Conservation (phyloP, 352 stramenopile species). For the Pythium utonaiense region DNA sequence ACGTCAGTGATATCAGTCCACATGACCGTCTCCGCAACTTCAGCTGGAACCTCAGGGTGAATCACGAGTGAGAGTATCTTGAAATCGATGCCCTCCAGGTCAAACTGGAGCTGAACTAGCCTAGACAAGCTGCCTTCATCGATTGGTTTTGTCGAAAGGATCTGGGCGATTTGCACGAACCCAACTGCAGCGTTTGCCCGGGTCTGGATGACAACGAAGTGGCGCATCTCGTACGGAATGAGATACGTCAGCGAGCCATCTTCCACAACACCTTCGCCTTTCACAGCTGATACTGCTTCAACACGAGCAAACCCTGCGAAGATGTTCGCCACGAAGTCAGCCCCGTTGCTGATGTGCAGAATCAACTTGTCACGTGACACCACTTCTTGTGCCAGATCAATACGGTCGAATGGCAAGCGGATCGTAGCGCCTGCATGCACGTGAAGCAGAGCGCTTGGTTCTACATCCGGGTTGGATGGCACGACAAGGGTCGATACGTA, state of each 20-base stretch:
- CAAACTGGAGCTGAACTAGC: constrained; percentile 8
- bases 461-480: constrained; percentile 5
- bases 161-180: constrained; percentile 5
- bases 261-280: too few species aligned
- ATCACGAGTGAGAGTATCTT: constrained; percentile 3
- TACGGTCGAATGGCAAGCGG: constrained; percentile 33
- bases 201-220: constrained; percentile 8
- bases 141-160: constrained; percentile 13
- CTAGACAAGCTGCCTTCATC: not conserved
- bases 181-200: constrained; percentile 1
- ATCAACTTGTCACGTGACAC: constrained; percentile 31
- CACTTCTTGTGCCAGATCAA: constrained; percentile 31
- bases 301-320: constrained; percentile 11
- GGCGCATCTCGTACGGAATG: constrained; percentile 8
- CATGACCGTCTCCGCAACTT: not conserved
- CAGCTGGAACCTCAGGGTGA: not conserved
- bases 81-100: constrained; percentile 3
- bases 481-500: constrained; percentile 5
- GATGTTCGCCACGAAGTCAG: not conserved
- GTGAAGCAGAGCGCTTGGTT: constrained; percentile 2
- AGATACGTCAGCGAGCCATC: constrained; percentile 3
- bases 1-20: constrained; percentile 1
- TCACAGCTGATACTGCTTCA: too few species aligned
- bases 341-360: constrained; percentile 26
- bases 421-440: constrained; percentile 26